phyloP scores from a whole-genome alignment of 2,329 filamentous ascomycete species.

The Apiospora hydei region DNA sequence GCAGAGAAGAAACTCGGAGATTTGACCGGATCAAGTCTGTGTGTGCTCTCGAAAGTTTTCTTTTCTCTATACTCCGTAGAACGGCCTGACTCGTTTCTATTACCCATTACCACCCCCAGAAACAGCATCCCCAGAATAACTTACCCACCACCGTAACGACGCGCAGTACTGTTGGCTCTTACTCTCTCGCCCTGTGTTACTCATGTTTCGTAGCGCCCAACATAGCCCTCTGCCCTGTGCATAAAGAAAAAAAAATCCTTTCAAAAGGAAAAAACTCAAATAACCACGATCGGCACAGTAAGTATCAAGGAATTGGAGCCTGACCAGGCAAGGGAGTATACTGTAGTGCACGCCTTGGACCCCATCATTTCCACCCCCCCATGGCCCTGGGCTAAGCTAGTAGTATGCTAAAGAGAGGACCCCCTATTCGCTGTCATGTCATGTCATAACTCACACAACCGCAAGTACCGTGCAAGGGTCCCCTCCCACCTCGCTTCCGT shows the following conservation, averaged over 20 bases:
- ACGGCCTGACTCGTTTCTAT: conserved; percentile 1
- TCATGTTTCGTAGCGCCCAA: background rate
- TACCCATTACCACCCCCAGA: background rate
- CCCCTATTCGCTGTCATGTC: conserved; percentile 9
- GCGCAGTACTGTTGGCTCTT: too few species aligned
- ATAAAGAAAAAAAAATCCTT: background rate
- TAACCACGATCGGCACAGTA: background rate
- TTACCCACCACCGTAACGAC: background rate
- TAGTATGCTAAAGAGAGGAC: background rate
- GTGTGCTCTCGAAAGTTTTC: background rate
- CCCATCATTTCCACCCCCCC: conserved; percentile 14
- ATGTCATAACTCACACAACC: background rate
- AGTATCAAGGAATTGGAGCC: background rate
- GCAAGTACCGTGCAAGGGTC: background rate
- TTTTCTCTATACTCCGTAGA: background rate
- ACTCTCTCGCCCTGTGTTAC: background rate
- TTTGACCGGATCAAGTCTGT: background rate
- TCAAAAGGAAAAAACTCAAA: conserved; percentile 2
- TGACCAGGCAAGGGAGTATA: background rate
- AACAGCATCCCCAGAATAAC: too few species aligned
- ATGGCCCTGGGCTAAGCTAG: background rate
- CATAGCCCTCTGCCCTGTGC: background rate
- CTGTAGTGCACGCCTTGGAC: background rate
- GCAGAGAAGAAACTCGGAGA: background rate
- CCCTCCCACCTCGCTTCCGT: background rate